Evolutionary conservation across 768 basidiomycete genomes (phyloP).

Genomic region (Lactarius hatsudake): DNA sequence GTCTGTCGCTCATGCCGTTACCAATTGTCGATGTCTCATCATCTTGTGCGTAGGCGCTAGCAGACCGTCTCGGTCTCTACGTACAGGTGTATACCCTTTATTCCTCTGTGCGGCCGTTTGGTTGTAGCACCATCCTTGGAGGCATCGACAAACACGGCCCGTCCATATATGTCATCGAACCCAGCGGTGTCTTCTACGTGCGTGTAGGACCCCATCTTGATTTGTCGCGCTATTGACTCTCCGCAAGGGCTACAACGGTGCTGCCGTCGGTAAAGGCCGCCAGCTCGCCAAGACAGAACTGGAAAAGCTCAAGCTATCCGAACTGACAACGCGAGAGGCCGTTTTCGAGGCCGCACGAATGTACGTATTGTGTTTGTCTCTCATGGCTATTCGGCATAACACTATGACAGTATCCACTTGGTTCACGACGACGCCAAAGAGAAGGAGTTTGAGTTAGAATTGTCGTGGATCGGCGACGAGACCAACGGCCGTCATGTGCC

Average conservation of each 20-base stretch:
- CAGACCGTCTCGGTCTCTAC: conserved; percentile 83
- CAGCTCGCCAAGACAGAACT: conserved; percentile 97
- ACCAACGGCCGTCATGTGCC: conserved; percentile 74
- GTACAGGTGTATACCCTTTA: conserved; percentile 96
- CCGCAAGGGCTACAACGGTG: conserved; percentile 85
- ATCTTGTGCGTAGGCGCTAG: conserved; percentile 44
- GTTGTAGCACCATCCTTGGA: conserved; percentile 88
- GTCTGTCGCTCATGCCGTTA: conserved; percentile 40
- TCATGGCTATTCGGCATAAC: conserved; percentile 7
- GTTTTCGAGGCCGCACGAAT: conserved; percentile 93
- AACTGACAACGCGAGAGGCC: conserved; percentile 79
- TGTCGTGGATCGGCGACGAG: conserved; percentile 93
- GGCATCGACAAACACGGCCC: conserved; percentile 89
- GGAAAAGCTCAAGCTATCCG: conserved; percentile 88
- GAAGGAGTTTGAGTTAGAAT: conserved; percentile 96
- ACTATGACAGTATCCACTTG: conserved; percentile 74
- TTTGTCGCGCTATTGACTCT: not conserved
- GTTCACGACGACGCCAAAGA: conserved; percentile 98
- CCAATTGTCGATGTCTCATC: conserved; percentile 3
- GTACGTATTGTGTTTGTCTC: conserved; percentile 47
- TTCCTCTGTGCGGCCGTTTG: conserved; percentile 96
- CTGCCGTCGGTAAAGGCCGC: conserved; percentile 97
- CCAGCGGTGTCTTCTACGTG: conserved; percentile 89
- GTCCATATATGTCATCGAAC: conserved; percentile 85
- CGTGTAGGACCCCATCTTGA: conserved; percentile 32